These are phyloP conservation scores for Extremus antarcticus DNA, from an alignment of 495 filamentous ascomycete species.

Conservation along the genomic window DNA sequence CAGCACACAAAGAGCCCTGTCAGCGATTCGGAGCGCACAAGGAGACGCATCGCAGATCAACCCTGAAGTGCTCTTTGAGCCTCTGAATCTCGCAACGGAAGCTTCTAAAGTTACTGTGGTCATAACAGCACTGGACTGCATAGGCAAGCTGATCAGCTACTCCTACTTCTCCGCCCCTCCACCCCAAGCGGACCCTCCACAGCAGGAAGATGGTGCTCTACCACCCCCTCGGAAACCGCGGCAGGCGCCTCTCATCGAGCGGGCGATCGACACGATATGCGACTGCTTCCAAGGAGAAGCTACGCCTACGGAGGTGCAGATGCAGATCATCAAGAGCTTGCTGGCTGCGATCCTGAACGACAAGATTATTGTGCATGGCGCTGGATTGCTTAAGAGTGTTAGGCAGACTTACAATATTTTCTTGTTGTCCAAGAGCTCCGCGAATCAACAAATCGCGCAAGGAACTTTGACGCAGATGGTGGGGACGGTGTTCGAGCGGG, in stretches of 20 bases:
- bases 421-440: conserved; percentile 76
- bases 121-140: conserved; percentile 89
- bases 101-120: conserved; percentile 70
- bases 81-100: conserved; percentile 77
- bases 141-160: conserved; percentile 96
- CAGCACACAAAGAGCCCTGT: conserved; percentile 65
- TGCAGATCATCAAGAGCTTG: conserved; percentile 96
- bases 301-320: conserved; percentile 77
- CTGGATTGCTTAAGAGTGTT: conserved; percentile 93
- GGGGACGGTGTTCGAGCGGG: conserved; percentile 90
- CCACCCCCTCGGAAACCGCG: conserved; percentile 23
- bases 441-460: conserved; percentile 93
- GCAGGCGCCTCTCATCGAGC: conserved; percentile 68
- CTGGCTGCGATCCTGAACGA: conserved; percentile 93
- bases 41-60: conserved; percentile 55
- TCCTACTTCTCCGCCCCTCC: conserved; percentile 85
- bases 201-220: conserved; percentile 10
- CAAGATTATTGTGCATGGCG: conserved; percentile 96
- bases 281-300: conserved; percentile 97
- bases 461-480: conserved; percentile 98
- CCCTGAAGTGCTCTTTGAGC: conserved; percentile 83
- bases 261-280: conserved; percentile 97
- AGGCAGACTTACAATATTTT: conserved; percentile 99
- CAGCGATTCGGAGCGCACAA: conserved; percentile 62
- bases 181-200: conserved; percentile 28